Evolutionary conservation across 148 eudicot species (phyloP).

Genomic region (Tetragonia tetragonoides): DNA sequence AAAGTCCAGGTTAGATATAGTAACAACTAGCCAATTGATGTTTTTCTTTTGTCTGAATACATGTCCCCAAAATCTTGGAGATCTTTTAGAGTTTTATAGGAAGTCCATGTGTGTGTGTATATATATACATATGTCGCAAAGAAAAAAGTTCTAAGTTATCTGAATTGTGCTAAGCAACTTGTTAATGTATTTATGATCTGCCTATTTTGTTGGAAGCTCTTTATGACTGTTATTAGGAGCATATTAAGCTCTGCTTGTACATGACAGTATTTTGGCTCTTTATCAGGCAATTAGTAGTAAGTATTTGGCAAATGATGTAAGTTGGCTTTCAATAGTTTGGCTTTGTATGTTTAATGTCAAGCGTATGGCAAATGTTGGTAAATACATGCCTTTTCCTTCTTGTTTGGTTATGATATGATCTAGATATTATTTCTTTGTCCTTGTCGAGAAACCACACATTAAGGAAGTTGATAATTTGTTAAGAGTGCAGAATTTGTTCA

Average conservation of each 20-base stretch:
- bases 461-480: not conserved
- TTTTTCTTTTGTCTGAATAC: not conserved
- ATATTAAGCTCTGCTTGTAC: not conserved
- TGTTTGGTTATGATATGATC: not conserved
- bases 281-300: not conserved
- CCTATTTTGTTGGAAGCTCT: not conserved
- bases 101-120: not conserved
- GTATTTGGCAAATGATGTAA: not conserved
- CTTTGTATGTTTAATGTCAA: not conserved
- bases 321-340: not conserved
- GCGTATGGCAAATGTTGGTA: not conserved
- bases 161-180: too few relatives aligned
- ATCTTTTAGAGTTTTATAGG: not conserved
- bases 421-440: not conserved
- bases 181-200: not conserved
- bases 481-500: not conserved
- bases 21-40: not conserved
- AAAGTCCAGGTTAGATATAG: conserved; percentile 66
- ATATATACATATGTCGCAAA: too few relatives aligned
- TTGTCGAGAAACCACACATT: not conserved
- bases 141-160: too few relatives aligned
- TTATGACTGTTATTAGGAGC: not conserved
- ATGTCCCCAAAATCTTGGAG: not conserved
- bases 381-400: not conserved
- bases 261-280: not conserved